Evolutionary conservation across 179 eudicot species (phyloP), one percentile per base, ranked within the genome.

Genomic region (Nepenthes alata): DNA sequence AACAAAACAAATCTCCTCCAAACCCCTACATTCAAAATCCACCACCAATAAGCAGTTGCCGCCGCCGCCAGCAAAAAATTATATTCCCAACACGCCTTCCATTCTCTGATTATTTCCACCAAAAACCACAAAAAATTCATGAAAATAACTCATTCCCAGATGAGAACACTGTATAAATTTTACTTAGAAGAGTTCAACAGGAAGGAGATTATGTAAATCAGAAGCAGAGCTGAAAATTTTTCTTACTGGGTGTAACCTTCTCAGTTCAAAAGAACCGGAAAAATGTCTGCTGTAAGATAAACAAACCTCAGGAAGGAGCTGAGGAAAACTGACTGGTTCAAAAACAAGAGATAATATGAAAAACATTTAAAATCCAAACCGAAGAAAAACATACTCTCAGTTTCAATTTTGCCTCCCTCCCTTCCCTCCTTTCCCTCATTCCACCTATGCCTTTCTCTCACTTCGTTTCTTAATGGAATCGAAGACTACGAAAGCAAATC

Each of bases 301-400:
- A 25, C 47, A 68, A 74, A 72, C 70, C 72, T 74, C 64, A 58
- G 63, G 63, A 72, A 44, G 47, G 48, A 55, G 4, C 4, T 13
- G 25, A 25, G 12, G 53, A 36, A 61, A 70, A 67, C 71, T 57
- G 80, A 72, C 79, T 57, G 55, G 60, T 79, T 81, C 76, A 25
- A 81, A 78, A 78, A 72, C 64, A 55, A 65, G 59, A 59, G 25
- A 25, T 25, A 63, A 71, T 38, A 54, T 25, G 25, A 25, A 63
- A 44, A n/a, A 59, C 34, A 63, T 56, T 12, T 37, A 41, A 66
- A 74, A 53, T 3, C 13, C 5, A 25, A 63, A 44, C 4, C 35
- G 51, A 64, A 62, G 50, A 63, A 72, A 64, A 77, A 75, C 70
- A 77, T 73, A 61, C 72, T 70, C 75, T 66, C 73, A 67, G 70